A percentile compares a stretch with the other conserved stretches of the same genome.
Conservation (phyloP, 140 eudicot species). For the Bidens hawaiensis region DNA sequence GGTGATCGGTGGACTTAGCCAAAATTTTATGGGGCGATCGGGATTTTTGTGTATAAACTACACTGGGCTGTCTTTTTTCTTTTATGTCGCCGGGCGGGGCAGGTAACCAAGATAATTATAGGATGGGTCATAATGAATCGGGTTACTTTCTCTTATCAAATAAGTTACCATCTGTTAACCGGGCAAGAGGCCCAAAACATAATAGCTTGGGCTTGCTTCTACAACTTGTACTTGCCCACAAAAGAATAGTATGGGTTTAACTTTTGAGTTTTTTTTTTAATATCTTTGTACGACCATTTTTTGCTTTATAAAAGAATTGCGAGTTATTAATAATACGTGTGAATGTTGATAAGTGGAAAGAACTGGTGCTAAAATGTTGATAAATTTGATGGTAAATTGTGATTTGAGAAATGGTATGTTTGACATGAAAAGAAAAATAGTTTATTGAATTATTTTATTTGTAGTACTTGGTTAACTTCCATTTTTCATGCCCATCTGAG, state of each 20-base stretch:
- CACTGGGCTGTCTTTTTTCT: no score
- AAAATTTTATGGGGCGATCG: no score
- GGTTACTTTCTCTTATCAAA: slow-evolving; percentile 27
- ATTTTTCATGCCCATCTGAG: no score
- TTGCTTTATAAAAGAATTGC: neutral
- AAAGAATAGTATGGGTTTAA: no score
- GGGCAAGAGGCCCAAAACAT: slow-evolving; percentile 83
- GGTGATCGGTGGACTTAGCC: no score
- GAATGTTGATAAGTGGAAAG: neutral
- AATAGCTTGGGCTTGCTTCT: slow-evolving; percentile 90
- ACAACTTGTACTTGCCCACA: slow-evolving; percentile 30
- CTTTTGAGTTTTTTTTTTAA: neutral
- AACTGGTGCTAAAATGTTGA: neutral
- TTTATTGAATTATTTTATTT: neutral
- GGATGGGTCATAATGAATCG: neutral
- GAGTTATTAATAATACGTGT: neutral
- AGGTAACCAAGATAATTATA: neutral
- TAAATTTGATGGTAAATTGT: neutral
- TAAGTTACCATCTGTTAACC: slow-evolving; percentile 41
- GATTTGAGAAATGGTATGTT: neutral
- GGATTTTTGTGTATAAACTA: no score
- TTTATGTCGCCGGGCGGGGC: no score
- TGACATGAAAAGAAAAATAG: neutral
- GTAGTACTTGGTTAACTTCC: neutral
- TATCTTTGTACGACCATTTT: neutral